Evolutionary conservation across 305 asterid species (phyloP).

Genomic region (Stenogyne calaminthoides): DNA sequence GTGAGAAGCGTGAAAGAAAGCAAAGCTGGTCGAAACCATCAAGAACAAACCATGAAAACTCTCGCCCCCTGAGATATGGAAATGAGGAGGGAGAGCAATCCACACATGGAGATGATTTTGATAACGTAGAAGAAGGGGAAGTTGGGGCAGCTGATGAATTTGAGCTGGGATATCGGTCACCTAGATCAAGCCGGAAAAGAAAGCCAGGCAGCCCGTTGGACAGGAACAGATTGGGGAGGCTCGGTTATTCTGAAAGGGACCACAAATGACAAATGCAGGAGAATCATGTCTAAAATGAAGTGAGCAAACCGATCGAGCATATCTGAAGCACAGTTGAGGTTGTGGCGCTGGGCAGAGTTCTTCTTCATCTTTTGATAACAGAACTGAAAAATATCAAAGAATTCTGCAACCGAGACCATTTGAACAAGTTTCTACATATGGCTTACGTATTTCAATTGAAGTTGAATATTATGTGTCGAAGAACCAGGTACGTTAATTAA

Average conservation of each 20-base stretch:
- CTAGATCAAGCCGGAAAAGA: slow-evolving; percentile 61
- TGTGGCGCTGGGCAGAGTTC: not conserved
- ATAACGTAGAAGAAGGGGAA: slow-evolving; percentile 85
- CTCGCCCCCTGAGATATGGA: slow-evolving; percentile 29
- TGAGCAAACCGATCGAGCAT: not conserved
- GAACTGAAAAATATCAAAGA: not conserved
- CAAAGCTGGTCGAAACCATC: slow-evolving; percentile 37
- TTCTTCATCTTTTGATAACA: not conserved
- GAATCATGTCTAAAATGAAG: slow-evolving; percentile 50
- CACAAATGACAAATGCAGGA: slow-evolving; percentile 62
- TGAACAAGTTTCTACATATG: slow-evolving; percentile 15
- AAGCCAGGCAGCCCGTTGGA: slow-evolving; percentile 67
- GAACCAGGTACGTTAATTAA: slow-evolving; percentile 23
- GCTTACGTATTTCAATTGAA: slow-evolving; percentile 6
- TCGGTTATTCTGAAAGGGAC: slow-evolving; percentile 70
- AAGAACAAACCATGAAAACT: slow-evolving; percentile 35
- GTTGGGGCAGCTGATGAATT: slow-evolving; percentile 51
- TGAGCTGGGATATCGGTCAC: slow-evolving; percentile 58
- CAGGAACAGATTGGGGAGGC: slow-evolving; percentile 40
- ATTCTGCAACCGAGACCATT: not conserved
- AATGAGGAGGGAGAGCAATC: slow-evolving; percentile 45
- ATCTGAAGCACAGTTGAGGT: not conserved
- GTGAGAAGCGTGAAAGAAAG: slow-evolving; percentile 50
- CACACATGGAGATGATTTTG: slow-evolving; percentile 43
- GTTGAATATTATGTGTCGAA: not conserved